Evolutionary conservation across 331 rosid species (phyloP).

Genomic region (Stylosanthes scabra): DNA sequence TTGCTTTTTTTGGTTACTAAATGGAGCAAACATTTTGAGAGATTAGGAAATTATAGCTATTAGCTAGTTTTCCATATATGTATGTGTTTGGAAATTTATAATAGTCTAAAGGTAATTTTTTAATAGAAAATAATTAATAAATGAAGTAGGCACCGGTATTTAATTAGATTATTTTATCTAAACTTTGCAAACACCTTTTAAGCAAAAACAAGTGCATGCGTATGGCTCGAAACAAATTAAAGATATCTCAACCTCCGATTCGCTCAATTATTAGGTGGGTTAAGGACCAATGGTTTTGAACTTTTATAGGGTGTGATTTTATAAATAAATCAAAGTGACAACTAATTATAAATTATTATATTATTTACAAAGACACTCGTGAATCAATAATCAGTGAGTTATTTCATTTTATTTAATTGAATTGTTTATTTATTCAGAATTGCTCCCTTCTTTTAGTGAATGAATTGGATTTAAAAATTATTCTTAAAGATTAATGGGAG

Average conservation of each 20-base stretch:
- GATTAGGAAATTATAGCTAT: not conserved
- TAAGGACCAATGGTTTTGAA: not conserved
- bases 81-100: conserved; percentile 19
- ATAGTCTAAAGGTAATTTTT: not conserved
- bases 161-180: not conserved
- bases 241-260: not conserved
- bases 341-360: no score
- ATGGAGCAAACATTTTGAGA: conserved; percentile 11
- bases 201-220: conserved; percentile 5
- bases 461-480: no score
- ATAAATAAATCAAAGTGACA: no score
- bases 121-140: no score
- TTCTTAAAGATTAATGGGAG: no score
- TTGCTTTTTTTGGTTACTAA: not conserved
- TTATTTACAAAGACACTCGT: no score
- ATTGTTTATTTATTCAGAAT: no score
- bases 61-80: not conserved
- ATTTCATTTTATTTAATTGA: no score
- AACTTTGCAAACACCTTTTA: not conserved
- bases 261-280: not conserved
- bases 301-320: no score
- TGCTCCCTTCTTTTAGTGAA: no score
- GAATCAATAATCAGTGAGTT: no score
- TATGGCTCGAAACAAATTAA: not conserved
- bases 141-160: no score